Base-by-base conservation (phyloP, 305 asterid genomes). In the Fraxinus sp. region DNA sequence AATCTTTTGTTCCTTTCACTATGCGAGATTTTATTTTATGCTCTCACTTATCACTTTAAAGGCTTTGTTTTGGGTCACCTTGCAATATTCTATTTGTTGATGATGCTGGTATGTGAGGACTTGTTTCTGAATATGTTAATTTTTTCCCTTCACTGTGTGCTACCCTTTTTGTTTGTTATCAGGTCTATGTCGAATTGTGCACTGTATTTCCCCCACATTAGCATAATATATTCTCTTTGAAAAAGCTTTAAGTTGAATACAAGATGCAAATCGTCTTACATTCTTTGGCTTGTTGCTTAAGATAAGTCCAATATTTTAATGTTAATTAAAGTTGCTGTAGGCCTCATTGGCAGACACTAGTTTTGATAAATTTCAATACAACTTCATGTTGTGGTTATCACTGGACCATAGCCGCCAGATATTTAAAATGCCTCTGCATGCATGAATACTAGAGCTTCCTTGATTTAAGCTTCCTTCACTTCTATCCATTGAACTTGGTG, bases 381-480 rank as follows among this genome's bases (percentile, higher is more conserved):
- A 55, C 9, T 55, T n/a, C 24, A 5, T n/a, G 64, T 37, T 37
- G 20, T 55, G 6, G 9, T 55, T 4, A 1, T 55, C 64, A n/a
- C 64, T n/a, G 64, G 9, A 55, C 9, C 24, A 55, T 55, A 55
- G 6, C 24, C 71, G 35, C 59, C 55, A 16, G 8, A 30, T 80
- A 35, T 16, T 10, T 79, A 68, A 77, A 66, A 41, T 37, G 72
- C 39, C 66, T 85, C 39, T 49, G 85, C 80, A 76, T 77, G 52
- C 82, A 73, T 24, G 73, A 66, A 16, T 43, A 46, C 28, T 37
- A 55, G 64, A 55, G 64, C 49, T 49, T 9, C 14, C 49, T 33
- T 72, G 64, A 30, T 85, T 70, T 73, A 30, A 66, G 79, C 32
- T 79, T 82, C 86, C 79, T 78, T 71, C 75, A 41, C 33, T 30